Conservation (phyloP, 177 flowering plant species). For the Telopea speciosissima region DNA sequence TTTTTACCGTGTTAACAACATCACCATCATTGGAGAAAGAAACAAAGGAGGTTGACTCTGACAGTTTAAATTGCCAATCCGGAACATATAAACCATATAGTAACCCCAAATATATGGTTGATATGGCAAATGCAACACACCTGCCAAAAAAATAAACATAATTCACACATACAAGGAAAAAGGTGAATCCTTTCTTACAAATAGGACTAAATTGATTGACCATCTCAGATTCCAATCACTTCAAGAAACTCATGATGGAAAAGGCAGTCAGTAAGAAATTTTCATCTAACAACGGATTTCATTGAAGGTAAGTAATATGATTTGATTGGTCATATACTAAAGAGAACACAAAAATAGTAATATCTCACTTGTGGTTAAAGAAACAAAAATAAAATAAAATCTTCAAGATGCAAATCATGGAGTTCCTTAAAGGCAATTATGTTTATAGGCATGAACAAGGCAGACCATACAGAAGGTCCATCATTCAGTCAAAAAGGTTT, state of each 20-base stretch:
- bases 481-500: too few species aligned
- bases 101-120: constrained; percentile 35
- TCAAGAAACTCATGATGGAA: not conserved
- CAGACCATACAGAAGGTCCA: not conserved
- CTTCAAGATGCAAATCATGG: not conserved
- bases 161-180: not conserved
- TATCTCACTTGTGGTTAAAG: not conserved
- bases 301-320: not conserved
- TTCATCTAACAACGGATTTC: not conserved
- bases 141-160: constrained; percentile 22
- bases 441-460: not conserved
- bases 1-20: constrained; percentile 31
- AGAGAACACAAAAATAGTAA: not conserved
- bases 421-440: not conserved
- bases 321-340: not conserved
- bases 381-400: too few species aligned
- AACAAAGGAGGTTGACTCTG: constrained; percentile 21
- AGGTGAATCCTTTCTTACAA: not conserved
- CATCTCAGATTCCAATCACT: not conserved
- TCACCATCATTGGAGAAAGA: constrained; percentile 20
- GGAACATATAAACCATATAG: constrained; percentile 64
- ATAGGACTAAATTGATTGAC: not conserved
- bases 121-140: constrained; percentile 37
- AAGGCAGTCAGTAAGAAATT: not conserved
- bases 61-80: constrained; percentile 52